Percentiles rank a stretch among this genome's conserved stretches.
phyloP scores from a whole-genome alignment of 2,329 filamentous ascomycete species.

The Pseudogymnoascus sp. region DNA sequence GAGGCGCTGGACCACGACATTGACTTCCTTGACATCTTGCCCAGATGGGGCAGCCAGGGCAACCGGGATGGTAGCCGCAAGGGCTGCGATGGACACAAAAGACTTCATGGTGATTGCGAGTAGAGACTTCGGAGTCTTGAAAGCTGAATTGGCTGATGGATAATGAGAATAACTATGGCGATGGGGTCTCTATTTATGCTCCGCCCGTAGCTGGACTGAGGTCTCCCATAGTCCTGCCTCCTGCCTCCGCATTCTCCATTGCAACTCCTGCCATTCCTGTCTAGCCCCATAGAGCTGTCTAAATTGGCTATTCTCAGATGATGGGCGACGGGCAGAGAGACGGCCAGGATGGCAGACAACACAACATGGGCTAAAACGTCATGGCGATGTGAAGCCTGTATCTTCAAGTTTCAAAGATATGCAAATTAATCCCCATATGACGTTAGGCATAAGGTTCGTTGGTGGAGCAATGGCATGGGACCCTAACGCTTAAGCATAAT shows the following conservation, averaged over 20 bases:
- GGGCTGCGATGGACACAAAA: neutral
- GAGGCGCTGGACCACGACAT: neutral
- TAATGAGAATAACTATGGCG: neutral
- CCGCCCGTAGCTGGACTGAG: neutral
- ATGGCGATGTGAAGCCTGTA: neutral
- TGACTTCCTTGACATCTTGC: neutral
- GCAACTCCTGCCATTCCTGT: neutral
- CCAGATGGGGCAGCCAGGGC: neutral
- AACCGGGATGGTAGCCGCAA: neutral
- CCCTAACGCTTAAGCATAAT: slow-evolving; percentile 1
- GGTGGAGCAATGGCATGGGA: neutral
- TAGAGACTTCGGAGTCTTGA: neutral
- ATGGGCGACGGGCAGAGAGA: neutral
- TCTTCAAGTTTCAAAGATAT: neutral
- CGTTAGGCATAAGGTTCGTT: neutral
- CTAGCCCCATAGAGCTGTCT: neutral
- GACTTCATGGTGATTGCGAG: neutral
- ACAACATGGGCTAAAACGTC: neutral
- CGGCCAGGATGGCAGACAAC: neutral
- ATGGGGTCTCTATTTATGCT: neutral
- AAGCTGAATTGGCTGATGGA: neutral
- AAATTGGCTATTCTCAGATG: neutral
- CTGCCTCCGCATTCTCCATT: neutral
- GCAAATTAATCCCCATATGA: neutral
- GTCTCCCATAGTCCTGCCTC: neutral